Percentiles rank a stretch among this genome's conserved stretches.
Evolutionary conservation across 2,329 filamentous ascomycete genomes (phyloP).

Genomic region (Colletotrichum aenigma): DNA sequence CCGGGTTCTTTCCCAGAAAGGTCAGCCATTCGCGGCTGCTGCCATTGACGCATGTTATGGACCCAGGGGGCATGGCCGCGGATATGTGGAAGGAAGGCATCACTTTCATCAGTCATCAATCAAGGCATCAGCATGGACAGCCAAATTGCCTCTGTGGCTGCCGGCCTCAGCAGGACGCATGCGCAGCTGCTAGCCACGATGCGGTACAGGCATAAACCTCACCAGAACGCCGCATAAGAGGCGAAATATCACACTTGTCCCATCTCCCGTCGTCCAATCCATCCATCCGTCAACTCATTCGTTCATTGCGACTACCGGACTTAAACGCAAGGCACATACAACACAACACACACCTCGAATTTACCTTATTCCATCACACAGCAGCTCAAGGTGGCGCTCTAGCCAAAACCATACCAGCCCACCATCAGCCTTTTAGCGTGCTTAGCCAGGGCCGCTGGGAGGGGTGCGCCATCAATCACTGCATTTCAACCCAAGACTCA

Average conservation of each 20-base stretch:
- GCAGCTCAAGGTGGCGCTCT: neutral
- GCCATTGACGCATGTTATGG: neutral
- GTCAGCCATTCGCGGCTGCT: neutral
- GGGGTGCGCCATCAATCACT: too few relatives aligned
- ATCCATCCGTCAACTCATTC: neutral
- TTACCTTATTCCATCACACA: neutral
- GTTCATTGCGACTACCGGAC: neutral
- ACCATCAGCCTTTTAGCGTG: neutral
- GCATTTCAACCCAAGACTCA: neutral
- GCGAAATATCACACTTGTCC: constrained; percentile 7
- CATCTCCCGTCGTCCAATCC: constrained; percentile 15
- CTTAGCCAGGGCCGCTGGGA: neutral
- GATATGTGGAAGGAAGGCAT: neutral
- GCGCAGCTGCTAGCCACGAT: neutral
- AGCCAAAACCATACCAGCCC: neutral
- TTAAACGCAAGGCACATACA: neutral
- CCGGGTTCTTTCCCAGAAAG: neutral
- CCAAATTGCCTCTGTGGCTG: neutral
- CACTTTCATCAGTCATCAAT: neutral
- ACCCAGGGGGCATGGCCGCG: neutral
- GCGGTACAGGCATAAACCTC: neutral
- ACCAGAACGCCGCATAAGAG: neutral
- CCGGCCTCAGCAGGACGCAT: neutral
- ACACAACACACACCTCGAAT: neutral
- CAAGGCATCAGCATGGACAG: neutral